Evolutionary conservation across 139 green algal genomes (phyloP), one percentile per base, ranked within the genome.

Genomic region (Chlorella vulgaris): DNA sequence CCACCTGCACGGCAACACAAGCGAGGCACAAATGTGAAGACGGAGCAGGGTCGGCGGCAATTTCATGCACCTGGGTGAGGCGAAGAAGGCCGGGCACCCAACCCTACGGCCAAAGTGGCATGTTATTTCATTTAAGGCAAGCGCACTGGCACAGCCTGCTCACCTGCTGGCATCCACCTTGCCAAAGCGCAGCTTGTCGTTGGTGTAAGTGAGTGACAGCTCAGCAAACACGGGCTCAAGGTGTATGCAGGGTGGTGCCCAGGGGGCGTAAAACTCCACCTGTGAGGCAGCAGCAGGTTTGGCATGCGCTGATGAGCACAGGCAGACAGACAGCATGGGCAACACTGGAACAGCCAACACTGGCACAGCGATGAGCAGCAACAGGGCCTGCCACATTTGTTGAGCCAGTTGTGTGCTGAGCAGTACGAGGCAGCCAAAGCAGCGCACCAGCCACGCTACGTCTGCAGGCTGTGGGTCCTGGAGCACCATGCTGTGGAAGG

Each of bases 191-290:
- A 91, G 69, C 15, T 38, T 71, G 7, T 66, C n/a, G 7, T 61
- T 80, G 55, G 85, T 82, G 80, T 88, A 91, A 29, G 83, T 61
- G 13, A 84, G 74, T 24, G 69, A 85, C n/a, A 91, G 79, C 38
- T 90, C 78, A 2, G 87, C 87, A 36, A 90, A 66, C 74, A 85
- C 84, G 2, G 88, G 88, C 69, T 90, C 88, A 39, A 91, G 68
- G 58, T 87, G 69, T 26, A 90, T 62, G 76, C 86, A 89, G 28
- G 84, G 74, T 26, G 85, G 86, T 10, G 78, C 50, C 88, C 86
- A 90, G 42, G 83, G 68, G 8, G 88, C 86, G 60, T 84, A 90
- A 40, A 88, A 90, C 74, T 87, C 80, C 22, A 90, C 81, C 76
- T 82, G 62, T n/a, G 35, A 70, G 63, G 19, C 31, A 42, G 42